Evolutionary conservation across 306 rosid genomes (phyloP).

Genomic region (Cucurbita argyrosperma): DNA sequence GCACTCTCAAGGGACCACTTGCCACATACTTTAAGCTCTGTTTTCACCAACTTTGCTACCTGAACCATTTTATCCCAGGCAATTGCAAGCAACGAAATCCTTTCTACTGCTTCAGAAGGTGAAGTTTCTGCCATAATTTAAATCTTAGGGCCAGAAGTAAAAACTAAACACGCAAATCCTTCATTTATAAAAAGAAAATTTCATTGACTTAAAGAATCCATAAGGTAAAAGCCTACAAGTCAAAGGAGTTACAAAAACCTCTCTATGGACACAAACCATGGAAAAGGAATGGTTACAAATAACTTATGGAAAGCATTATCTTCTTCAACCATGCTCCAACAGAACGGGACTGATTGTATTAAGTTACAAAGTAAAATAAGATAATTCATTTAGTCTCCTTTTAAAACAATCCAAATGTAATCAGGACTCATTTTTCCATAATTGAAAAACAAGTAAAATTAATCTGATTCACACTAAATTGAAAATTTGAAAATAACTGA

Average conservation of each 20-base stretch:
- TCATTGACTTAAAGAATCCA: background rate
- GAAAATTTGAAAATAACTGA: too few species aligned
- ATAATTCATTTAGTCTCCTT: background rate
- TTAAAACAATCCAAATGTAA: too few species aligned
- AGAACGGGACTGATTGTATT: background rate
- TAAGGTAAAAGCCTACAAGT: background rate
- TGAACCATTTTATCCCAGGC: constrained; percentile 93
- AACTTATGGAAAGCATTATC: background rate
- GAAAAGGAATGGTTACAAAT: background rate
- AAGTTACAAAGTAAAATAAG: background rate
- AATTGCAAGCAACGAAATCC: constrained; percentile 84
- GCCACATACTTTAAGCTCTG: constrained; percentile 68
- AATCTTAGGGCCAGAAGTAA: constrained; percentile 10
- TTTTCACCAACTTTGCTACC: constrained; percentile 80
- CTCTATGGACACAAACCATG: background rate
- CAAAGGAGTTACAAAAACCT: background rate
- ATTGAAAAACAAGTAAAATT: too few species aligned
- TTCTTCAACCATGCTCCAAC: background rate
- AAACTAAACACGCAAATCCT: background rate
- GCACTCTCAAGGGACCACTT: constrained; percentile 86
- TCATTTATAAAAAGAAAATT: background rate
- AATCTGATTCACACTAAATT: too few species aligned
- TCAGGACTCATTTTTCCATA: too few species aligned
- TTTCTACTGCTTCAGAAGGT: constrained; percentile 45
- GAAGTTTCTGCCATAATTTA: constrained; percentile 30